Conservation (phyloP, 192 early-diverging fungal genomes). For the Mortierella claussenii region DNA sequence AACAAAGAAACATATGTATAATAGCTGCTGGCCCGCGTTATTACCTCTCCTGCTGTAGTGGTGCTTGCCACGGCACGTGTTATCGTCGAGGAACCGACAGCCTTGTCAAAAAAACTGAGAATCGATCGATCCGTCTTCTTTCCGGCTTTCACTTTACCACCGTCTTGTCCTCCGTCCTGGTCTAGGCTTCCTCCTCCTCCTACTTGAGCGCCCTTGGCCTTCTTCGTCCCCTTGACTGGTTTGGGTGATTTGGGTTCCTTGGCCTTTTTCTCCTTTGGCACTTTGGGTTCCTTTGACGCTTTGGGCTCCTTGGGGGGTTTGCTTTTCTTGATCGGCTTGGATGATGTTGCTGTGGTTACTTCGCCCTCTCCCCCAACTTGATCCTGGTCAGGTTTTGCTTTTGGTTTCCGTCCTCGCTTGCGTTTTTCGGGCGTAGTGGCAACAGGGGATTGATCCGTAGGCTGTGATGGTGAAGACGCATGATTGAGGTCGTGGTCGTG, state of each 20-base stretch:
- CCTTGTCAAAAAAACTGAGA: constrained; percentile 46
- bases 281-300: constrained; percentile 28
- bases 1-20: too few species aligned
- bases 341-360: too few species aligned
- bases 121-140: constrained; percentile 26
- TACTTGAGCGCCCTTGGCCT: background rate
- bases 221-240: constrained; percentile 11
- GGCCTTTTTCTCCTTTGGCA: constrained; percentile 13
- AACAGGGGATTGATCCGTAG: too few species aligned
- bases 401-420: constrained; percentile 33
- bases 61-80: background rate
- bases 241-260: constrained; percentile 18
- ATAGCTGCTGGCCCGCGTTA: too few species aligned
- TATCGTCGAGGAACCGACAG: background rate
- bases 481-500: too few species aligned
- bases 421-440: constrained; percentile 9
- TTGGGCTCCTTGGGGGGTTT: constrained; percentile 28
- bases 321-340: constrained; percentile 9
- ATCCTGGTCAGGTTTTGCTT: constrained; percentile 18
- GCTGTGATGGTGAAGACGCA: too few species aligned
- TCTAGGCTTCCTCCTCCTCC: too few species aligned
- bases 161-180: too few species aligned
- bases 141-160: background rate
- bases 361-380: background rate
- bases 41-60: constrained; percentile 4